Conservation (phyloP, 192 early-diverging fungal species). For the Haplosporangium gracile region DNA sequence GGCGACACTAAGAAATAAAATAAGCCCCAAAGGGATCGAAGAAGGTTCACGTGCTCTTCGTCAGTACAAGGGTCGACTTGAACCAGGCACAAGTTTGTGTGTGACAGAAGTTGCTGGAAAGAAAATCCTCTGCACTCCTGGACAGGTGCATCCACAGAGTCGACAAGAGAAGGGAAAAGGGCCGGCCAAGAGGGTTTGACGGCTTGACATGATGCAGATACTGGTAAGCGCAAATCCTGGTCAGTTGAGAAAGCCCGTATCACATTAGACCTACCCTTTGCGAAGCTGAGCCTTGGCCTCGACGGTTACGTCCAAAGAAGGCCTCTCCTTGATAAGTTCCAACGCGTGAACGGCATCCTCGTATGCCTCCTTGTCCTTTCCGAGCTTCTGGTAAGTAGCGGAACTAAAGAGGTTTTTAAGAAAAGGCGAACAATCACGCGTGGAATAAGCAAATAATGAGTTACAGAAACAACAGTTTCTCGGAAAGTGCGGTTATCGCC, state of each 20-base stretch:
- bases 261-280: constrained; percentile 60
- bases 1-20: constrained; percentile 58
- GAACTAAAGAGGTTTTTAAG: constrained; percentile 58
- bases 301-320: constrained; percentile 55
- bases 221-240: not conserved
- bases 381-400: constrained; percentile 74
- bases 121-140: not conserved
- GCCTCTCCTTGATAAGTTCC: constrained; percentile 63
- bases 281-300: constrained; percentile 78
- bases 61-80: not conserved
- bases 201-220: not conserved
- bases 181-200: not conserved
- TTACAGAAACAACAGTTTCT: too few species aligned
- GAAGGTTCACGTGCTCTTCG: not conserved
- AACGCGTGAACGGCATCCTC: constrained; percentile 77
- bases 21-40: not conserved
- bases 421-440: not conserved
- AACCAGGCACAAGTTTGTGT: not conserved
- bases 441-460: not conserved
- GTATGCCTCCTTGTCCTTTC: constrained; percentile 68
- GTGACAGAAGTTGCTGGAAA: constrained; percentile 14
- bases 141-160: not conserved
- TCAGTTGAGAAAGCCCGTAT: not conserved
- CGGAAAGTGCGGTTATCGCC: not conserved
- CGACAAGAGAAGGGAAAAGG: not conserved